These are phyloP conservation scores for Myriosclerotinia curreyana DNA, from an alignment of 2,329 filamentous ascomycete species.

Conservation along the genomic window DNA sequence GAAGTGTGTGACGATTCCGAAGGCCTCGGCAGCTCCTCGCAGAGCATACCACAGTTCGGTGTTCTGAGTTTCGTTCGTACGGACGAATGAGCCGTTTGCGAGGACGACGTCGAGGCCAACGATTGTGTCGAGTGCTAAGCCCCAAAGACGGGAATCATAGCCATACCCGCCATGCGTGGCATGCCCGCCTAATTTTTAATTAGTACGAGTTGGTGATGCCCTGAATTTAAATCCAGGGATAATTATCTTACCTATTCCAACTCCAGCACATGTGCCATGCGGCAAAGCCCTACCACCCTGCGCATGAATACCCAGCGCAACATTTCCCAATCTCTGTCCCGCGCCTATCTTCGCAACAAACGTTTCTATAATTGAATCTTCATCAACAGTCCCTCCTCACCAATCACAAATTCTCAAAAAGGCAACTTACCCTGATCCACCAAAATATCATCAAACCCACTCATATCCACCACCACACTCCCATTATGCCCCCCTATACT, in stretches of 20 bases:
- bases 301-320: constrained; percentile 42
- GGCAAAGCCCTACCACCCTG: constrained; percentile 40
- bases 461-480: constrained; percentile 53
- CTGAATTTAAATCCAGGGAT: fast-evolving
- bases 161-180: constrained; percentile 20
- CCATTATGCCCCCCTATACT: constrained; percentile 49
- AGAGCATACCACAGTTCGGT: constrained; percentile 39
- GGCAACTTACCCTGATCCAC: constrained; percentile 44
- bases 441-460: constrained; percentile 50
- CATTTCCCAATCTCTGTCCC: constrained; percentile 45
- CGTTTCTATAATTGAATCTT: neutral
- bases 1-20: constrained; percentile 40
- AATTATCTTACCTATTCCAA: constrained; percentile 1
- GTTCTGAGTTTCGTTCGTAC: constrained; percentile 29
- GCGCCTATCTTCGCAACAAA: constrained; percentile 40
- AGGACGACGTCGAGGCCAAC: constrained; percentile 46
- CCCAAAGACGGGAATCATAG: constrained; percentile 15
- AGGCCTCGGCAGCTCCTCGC: constrained; percentile 39
- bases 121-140: constrained; percentile 20
- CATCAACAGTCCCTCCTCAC: neutral
- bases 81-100: constrained; percentile 35
- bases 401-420: no score
- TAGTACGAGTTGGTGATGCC: fast-evolving
- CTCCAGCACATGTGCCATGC: constrained; percentile 21
- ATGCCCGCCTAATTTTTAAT: neutral